Conservation (phyloP, 306 rosid species). For the Herpetospermum pedunculosum region DNA sequence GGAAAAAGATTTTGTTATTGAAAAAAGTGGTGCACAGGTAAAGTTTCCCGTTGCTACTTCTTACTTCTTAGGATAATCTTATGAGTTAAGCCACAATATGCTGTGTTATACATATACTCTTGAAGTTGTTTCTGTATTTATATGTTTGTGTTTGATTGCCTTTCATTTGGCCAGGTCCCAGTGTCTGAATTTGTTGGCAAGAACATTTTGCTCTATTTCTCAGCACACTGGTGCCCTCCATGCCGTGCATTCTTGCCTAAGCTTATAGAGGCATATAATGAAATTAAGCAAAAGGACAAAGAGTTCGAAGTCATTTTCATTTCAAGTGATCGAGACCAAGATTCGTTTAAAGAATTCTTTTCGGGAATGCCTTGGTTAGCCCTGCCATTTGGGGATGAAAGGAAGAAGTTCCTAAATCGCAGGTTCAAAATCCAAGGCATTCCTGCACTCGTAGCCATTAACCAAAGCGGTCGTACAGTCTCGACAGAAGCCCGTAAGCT, state of each 20-base stretch:
- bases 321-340: slow-evolving; percentile 59
- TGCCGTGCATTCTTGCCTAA: slow-evolving; percentile 69
- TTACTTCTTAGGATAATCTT: too few relatives aligned
- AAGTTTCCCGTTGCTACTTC: neutral
- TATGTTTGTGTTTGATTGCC: neutral
- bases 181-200: slow-evolving; percentile 63
- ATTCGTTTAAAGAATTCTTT: slow-evolving; percentile 48
- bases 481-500: slow-evolving; percentile 40
- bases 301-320: slow-evolving; percentile 60
- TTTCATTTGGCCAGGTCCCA: slow-evolving; percentile 29
- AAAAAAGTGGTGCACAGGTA: slow-evolving; percentile 49
- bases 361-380: slow-evolving; percentile 79
- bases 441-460: slow-evolving; percentile 54
- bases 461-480: slow-evolving; percentile 51
- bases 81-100: neutral
- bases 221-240: slow-evolving; percentile 77
- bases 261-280: slow-evolving; percentile 41
- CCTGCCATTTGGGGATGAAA: slow-evolving; percentile 59
- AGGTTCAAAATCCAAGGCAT: slow-evolving; percentile 49
- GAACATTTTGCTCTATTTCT: slow-evolving; percentile 64
- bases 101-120: neutral
- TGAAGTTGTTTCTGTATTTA: neutral
- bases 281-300: slow-evolving; percentile 44
- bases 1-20: slow-evolving; percentile 38
- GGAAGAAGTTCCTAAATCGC: slow-evolving; percentile 43